A percentile compares a stretch with the other conserved stretches of the same genome.
Conservation (phyloP, 2,329 filamentous ascomycete species). For the Diaporthe vaccinii region DNA sequence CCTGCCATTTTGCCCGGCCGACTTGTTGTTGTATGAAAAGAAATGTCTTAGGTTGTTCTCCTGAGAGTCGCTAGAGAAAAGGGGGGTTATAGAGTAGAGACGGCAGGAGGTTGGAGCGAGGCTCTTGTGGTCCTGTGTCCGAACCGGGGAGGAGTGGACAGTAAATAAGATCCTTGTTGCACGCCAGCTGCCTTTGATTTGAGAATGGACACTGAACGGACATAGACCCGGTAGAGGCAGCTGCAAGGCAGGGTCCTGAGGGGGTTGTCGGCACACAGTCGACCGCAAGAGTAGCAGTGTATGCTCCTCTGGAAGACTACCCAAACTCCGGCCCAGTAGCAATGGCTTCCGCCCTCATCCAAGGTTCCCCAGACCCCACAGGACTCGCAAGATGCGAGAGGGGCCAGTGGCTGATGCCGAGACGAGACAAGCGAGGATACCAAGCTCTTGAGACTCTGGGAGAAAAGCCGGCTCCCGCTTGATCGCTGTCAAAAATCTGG, state of each 20-base stretch:
- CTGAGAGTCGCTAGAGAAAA: background rate
- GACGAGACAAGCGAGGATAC: constrained; percentile 5
- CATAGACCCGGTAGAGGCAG: background rate
- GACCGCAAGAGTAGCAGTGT: constrained; percentile 1
- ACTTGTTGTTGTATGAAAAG: background rate
- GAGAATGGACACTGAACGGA: background rate
- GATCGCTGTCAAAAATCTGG: constrained; percentile 9
- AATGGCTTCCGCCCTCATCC: background rate
- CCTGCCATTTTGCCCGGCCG: constrained; percentile 34
- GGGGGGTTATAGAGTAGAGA: background rate
- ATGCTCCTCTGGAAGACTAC: constrained; percentile 21
- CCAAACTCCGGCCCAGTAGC: constrained; percentile 15
- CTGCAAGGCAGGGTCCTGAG: background rate
- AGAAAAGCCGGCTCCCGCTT: constrained; percentile 19
- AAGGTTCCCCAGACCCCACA: constrained; percentile 26
- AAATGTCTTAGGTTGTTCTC: background rate
- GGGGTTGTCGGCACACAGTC: background rate
- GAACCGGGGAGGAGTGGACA: constrained; percentile 17
- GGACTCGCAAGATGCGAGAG: background rate
- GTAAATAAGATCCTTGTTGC: constrained; percentile 1
- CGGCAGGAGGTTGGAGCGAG: background rate
- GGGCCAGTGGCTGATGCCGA: constrained; percentile 21
- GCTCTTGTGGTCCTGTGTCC: background rate
- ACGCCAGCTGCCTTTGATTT: background rate
- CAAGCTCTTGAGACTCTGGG: constrained; percentile 21